These are phyloP conservation scores for Eucalyptus urophylla DNA, from an alignment of 345 rosid genomes.

Conservation along the genomic window DNA sequence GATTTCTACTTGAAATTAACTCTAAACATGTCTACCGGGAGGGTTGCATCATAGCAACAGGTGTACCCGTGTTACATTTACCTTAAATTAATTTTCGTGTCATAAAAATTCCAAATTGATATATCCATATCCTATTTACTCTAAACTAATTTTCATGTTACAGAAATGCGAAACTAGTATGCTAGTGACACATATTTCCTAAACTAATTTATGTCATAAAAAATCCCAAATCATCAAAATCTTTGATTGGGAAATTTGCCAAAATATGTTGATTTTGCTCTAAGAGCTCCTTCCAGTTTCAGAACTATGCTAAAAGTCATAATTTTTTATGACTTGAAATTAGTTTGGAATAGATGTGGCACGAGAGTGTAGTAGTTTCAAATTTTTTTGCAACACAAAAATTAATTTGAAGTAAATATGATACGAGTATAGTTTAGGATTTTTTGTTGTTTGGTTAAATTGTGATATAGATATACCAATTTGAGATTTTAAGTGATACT, in stretches of 20 bases:
- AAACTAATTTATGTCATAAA: background rate
- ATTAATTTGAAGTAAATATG: no score
- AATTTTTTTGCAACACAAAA: no score
- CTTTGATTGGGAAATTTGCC: background rate
- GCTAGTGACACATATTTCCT: background rate
- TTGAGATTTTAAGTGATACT: no score
- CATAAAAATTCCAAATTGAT: background rate
- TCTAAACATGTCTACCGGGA: fast-evolving
- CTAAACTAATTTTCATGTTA: background rate
- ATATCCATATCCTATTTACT: background rate
- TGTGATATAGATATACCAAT: no score
- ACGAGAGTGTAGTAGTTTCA: no score
- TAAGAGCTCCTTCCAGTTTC: background rate
- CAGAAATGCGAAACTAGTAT: background rate
- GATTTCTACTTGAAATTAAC: background rate
- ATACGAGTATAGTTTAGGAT: no score
- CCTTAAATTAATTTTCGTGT: background rate
- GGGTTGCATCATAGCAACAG: background rate
- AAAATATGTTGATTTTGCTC: background rate
- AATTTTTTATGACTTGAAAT: no score
- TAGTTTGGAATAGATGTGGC: no score
- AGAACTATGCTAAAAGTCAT: no score
- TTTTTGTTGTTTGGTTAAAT: no score
- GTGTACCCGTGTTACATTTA: background rate
- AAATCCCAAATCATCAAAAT: background rate